A percentile compares a stretch with the other conserved stretches of the same genome.
Conservation (phyloP, 2,329 filamentous ascomycete species). For the Beauveria scarabaeidicola region DNA sequence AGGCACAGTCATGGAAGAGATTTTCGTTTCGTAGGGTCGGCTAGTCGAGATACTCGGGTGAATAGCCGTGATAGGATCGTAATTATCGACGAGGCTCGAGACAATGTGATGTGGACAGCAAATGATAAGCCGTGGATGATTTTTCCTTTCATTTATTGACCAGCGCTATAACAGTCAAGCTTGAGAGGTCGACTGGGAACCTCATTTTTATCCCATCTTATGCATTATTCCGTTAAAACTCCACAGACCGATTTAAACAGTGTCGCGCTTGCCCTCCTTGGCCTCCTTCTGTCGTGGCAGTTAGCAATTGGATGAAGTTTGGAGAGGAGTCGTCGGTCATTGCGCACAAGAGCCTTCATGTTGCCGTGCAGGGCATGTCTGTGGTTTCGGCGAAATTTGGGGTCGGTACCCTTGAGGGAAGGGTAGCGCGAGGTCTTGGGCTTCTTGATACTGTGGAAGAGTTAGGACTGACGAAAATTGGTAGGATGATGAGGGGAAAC, state of each 20-base stretch:
- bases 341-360: slow-evolving; percentile 88
- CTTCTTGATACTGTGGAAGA: slow-evolving; percentile 85
- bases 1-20: too few relatives aligned
- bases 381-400: slow-evolving; percentile 99
- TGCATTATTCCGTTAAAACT: slow-evolving; percentile 9
- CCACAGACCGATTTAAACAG: slow-evolving; percentile 49
- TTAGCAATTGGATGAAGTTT: slow-evolving; percentile 22
- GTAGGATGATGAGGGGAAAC: slow-evolving; percentile 26
- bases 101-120: neutral
- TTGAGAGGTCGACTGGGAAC: slow-evolving; percentile 3
- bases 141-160: slow-evolving; percentile 8
- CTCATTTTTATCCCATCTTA: slow-evolving; percentile 11
- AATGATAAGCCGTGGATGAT: slow-evolving; percentile 2
- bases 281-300: slow-evolving; percentile 70
- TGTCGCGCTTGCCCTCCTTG: slow-evolving; percentile 89
- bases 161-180: neutral
- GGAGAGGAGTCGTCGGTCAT: slow-evolving; percentile 26
- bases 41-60: too few relatives aligned
- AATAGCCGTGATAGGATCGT: neutral
- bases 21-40: too few relatives aligned
- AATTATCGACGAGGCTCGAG: neutral
- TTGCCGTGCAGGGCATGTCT: slow-evolving; percentile 99
- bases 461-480: slow-evolving; percentile 12
- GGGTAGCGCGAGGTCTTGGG: slow-evolving; percentile 98
- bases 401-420: slow-evolving; percentile 96